phyloP scores from a whole-genome alignment of 805 yeast genomes.

The Ogataea ganodermae region DNA sequence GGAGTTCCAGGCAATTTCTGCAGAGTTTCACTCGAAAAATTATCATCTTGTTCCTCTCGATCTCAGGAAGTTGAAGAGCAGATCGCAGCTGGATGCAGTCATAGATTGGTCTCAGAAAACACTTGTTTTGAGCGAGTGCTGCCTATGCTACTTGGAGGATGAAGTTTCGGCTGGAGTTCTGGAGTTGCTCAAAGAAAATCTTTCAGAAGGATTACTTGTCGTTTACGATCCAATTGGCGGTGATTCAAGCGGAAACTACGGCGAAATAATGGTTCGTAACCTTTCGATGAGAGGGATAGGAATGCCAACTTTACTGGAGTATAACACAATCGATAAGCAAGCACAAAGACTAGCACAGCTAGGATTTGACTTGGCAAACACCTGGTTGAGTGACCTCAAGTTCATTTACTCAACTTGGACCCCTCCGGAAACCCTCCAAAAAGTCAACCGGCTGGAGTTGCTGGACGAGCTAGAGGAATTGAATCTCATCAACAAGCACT shows the following conservation, averaged over 20 bases:
- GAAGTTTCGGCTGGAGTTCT: slow-evolving; percentile 48
- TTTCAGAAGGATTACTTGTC: slow-evolving; percentile 37
- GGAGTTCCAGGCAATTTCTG: slow-evolving; percentile 28
- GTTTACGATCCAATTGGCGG: slow-evolving; percentile 74
- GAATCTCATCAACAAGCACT: slow-evolving; percentile 60
- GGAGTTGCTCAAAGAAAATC: slow-evolving; percentile 39
- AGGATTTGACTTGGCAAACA: slow-evolving; percentile 25
- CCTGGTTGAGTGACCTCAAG: slow-evolving; percentile 49
- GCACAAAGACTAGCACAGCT: slow-evolving; percentile 36
- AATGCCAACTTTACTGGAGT: slow-evolving; percentile 56
- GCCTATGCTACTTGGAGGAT: slow-evolving; percentile 66
- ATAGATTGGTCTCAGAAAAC: slow-evolving; percentile 49
- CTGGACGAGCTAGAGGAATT: slow-evolving; percentile 79
- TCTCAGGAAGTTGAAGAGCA: slow-evolving; percentile 40
- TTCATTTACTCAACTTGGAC: slow-evolving; percentile 47
- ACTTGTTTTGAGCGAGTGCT: slow-evolving; percentile 70
- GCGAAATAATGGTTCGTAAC: slow-evolving; percentile 66
- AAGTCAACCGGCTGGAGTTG: slow-evolving; percentile 59
- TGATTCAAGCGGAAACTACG: slow-evolving; percentile 52
- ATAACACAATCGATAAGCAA: slow-evolving; percentile 48
- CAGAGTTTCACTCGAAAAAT: slow-evolving; percentile 38
- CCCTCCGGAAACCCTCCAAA: slow-evolving; percentile 36
- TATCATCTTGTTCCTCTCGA: slow-evolving; percentile 62
- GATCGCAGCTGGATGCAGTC: slow-evolving; percentile 4
- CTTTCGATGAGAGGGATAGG: slow-evolving; percentile 61